Percentiles rank a stretch among this genome's conserved stretches.
Conservation (phyloP, 129 eudicot species). For the Artemisia argyi region DNA sequence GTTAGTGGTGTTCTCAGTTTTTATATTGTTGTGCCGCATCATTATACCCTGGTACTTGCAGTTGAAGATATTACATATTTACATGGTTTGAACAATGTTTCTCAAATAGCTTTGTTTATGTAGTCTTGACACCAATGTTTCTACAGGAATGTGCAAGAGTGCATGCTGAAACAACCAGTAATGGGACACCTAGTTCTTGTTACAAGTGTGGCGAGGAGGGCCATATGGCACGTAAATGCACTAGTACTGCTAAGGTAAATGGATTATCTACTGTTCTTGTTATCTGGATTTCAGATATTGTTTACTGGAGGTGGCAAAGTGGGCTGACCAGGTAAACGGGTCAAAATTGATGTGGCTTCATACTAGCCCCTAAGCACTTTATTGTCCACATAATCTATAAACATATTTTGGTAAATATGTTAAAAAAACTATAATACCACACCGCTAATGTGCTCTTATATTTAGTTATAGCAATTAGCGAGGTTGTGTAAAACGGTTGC, state of each 20-base stretch:
- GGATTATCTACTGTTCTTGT: neutral
- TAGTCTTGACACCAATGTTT: conserved; percentile 9
- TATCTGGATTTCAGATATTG: neutral
- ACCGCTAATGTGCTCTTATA: too few relatives aligned
- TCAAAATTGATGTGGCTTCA: neutral
- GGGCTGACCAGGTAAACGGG: neutral
- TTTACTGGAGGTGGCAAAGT: neutral
- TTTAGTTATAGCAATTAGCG: too few relatives aligned
- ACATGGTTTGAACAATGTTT: neutral
- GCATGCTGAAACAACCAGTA: conserved; percentile 44
- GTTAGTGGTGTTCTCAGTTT: neutral
- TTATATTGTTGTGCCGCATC: neutral
- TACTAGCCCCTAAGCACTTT: too few relatives aligned
- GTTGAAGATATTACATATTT: neutral
- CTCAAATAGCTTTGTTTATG: neutral
- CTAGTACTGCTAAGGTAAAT: conserved; percentile 54
- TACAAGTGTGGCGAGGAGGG: conserved; percentile 17
- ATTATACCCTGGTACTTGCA: neutral
- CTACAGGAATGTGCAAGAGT: conserved; percentile 60
- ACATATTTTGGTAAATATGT: too few relatives aligned
- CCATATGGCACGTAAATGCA: conserved; percentile 51
- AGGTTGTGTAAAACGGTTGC: too few relatives aligned
- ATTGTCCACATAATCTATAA: too few relatives aligned
- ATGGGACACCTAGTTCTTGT: conserved; percentile 12
- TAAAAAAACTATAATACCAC: too few relatives aligned